Percentiles rank a stretch among this genome's conserved stretches.
Conservation (phyloP, 768 basidiomycete species). For the Suillus lakei region DNA sequence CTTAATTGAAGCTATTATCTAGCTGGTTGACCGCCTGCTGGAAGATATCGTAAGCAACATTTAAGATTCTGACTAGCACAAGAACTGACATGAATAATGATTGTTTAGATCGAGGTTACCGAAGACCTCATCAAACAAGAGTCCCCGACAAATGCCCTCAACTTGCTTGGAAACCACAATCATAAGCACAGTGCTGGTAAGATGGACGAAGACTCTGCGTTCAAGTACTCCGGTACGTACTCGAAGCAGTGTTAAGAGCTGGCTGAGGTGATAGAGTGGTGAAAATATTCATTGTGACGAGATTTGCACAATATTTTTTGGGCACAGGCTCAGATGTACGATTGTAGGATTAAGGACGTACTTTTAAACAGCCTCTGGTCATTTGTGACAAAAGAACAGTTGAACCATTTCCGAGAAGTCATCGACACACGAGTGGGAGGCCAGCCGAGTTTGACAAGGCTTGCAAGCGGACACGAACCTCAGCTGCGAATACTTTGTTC, state of each 20-base stretch:
- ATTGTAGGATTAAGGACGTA: not conserved
- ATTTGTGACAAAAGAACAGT: too few relatives aligned
- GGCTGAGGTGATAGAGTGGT: not conserved
- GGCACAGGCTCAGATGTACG: not conserved
- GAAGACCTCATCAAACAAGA: conserved; percentile 54
- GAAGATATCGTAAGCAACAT: conserved; percentile 61
- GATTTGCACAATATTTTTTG: not conserved
- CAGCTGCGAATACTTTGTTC: too few relatives aligned
- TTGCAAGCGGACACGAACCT: too few relatives aligned
- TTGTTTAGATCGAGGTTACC: conserved; percentile 61
- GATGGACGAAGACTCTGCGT: conserved; percentile 53
- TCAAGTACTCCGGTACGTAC: conserved; percentile 62
- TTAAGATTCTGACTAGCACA: not conserved
- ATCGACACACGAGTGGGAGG: too few relatives aligned
- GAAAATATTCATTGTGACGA: not conserved
- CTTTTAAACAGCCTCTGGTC: not conserved
- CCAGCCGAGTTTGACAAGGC: too few relatives aligned
- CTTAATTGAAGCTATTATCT: conserved; percentile 10
- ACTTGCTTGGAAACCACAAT: conserved; percentile 39
- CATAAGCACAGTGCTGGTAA: conserved; percentile 41
- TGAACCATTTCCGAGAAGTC: too few relatives aligned
- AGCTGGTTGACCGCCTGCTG: conserved; percentile 69
- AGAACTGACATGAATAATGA: conserved; percentile 7
- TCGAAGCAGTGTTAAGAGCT: conserved; percentile 63
- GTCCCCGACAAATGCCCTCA: conserved; percentile 58